phyloP scores from a whole-genome alignment of 495 filamentous ascomycete species.

The Penicillium alfredii region DNA sequence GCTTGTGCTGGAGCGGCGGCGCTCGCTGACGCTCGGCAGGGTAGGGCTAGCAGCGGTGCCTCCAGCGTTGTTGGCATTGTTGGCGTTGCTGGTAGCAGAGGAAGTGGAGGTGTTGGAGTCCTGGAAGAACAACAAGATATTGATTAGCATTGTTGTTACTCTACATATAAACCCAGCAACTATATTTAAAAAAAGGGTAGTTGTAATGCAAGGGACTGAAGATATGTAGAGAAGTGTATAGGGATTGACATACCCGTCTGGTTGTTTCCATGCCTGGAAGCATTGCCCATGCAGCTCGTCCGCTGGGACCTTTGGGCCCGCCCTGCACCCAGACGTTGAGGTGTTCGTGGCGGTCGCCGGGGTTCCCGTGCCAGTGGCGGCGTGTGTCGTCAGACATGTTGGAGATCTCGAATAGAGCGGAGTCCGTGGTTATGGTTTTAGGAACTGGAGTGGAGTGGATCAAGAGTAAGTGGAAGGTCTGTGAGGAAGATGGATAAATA shows the following conservation, averaged over 20 bases:
- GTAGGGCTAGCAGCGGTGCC: constrained; percentile 5
- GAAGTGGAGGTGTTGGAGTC: constrained; percentile 21
- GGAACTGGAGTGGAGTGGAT: background rate
- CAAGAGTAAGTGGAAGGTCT: background rate
- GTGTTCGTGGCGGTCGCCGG: constrained; percentile 39
- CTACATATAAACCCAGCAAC: too few relatives aligned
- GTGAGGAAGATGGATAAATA: background rate
- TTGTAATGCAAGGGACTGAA: too few relatives aligned
- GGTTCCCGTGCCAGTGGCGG: constrained; percentile 38
- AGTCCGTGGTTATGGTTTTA: constrained; percentile 5
- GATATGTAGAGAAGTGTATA: background rate
- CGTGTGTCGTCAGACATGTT: constrained; percentile 25
- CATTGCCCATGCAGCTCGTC: constrained; percentile 24
- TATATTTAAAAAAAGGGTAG: too few relatives aligned
- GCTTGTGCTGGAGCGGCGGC: constrained; percentile 32
- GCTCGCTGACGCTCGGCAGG: constrained; percentile 21
- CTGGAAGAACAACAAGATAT: constrained; percentile 12
- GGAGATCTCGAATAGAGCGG: constrained; percentile 7
- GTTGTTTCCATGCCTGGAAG: constrained; percentile 13
- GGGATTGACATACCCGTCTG: constrained; percentile 15
- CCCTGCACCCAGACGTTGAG: constrained; percentile 40
- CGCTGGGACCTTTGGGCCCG: constrained; percentile 22
- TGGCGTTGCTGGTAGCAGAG: constrained; percentile 9
- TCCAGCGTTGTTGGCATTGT: constrained; percentile 2
- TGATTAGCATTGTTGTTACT: too few relatives aligned